Evolutionary conservation across 371 early-diverging fungal species (phyloP), one percentile per base, ranked within the genome.

Genomic region (Paraphysoderma sedebokerense): DNA sequence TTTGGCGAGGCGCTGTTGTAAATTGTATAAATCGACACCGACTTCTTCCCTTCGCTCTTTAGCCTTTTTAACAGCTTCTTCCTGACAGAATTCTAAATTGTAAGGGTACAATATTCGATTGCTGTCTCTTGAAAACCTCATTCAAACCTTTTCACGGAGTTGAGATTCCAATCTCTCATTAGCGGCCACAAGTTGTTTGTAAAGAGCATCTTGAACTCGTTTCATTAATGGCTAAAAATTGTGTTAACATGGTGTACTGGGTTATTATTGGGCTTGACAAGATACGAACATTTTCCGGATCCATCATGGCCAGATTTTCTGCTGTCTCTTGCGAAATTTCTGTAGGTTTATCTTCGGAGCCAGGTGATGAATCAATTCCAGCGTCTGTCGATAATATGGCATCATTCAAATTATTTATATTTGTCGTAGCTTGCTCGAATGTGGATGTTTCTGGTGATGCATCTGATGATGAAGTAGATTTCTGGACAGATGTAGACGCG

Each of bases 1-100:
- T 1, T 66, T 44, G 6, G 70, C 74, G 6, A 73, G 57, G 50
- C 68, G 69, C 40, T 71, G 71, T 46, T 73, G 74, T 22, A 69
- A 45, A 11, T 54, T 33, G 48, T 73, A 73, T 36, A 73, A 56
- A 49, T 70, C 68, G 2, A 72, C 73, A 55, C 70, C 73, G 17
- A 65, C 54, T 28, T 66, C 60, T 55, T 72, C 73, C 11, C 73
- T 47, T 34, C 50, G 41, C 23, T 53, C 55, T 37, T 50, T 48
- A 13, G 56, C 52, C 41, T 65, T 65, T 7, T 50, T 47, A 20
- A 53, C 56, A 3, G 58, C 49, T 32, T 70, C 70, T 51, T 72
- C 68, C 56, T 62, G 45, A n/a, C n/a, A n/a, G n/a, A n/a, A n/a
- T 13, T 12, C 11, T 23, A 17, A 3, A 1, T 9, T 38, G 44